Base-by-base conservation (phyloP, 1,284 basidiomycete species). In the Trametes versicolor region DNA sequence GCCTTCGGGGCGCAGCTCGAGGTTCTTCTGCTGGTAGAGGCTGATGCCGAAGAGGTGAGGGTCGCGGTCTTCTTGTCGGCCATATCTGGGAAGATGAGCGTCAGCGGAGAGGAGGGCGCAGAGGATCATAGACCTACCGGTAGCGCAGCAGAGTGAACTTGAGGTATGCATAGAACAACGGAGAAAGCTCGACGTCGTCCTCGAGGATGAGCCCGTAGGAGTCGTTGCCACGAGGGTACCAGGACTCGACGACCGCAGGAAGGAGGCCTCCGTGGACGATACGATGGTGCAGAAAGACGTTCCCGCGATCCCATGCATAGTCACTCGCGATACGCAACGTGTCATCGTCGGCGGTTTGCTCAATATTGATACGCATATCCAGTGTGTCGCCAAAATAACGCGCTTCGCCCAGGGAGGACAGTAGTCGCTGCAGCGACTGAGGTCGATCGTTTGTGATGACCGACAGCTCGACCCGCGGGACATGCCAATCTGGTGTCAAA, bases 171-270 rank as follows among this genome's bases (percentile, higher is more conserved):
- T 93, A 95, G 76, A 93, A 94, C 19, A 94, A 74, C 0, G 92
- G 90, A 5, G 93, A 95, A 4, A 95, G 76, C 73, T 95, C 94
- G 7, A 94, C 83, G 73, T 95, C 93, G 72, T 95, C 94, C 74
- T 95, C 93, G 6, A 95, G 83, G 21, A 95, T 78, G 7, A 95
- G 75, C 4, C 90, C 93, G 73, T 94, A 94, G 1, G 88, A 86
- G 70, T 95, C 79, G 65, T 94, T 85, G 23, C 84, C 82, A 34
- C 80, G 78, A 2, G 94, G 93, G 74, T 93, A 95, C 93, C 94
- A 95, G 2, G 91, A 92, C 75, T 95, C 93, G 13, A 94, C 90
- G 10, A 95, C 87, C 8, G 93, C 91, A 2, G 91, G 85, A 64
- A 95, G 85, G 21, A 95, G 81, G 1, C 93, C 94, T 4, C 87